Evolutionary conservation across 1,284 basidiomycete species (phyloP).

Genomic region (Trametes polyzona): DNA sequence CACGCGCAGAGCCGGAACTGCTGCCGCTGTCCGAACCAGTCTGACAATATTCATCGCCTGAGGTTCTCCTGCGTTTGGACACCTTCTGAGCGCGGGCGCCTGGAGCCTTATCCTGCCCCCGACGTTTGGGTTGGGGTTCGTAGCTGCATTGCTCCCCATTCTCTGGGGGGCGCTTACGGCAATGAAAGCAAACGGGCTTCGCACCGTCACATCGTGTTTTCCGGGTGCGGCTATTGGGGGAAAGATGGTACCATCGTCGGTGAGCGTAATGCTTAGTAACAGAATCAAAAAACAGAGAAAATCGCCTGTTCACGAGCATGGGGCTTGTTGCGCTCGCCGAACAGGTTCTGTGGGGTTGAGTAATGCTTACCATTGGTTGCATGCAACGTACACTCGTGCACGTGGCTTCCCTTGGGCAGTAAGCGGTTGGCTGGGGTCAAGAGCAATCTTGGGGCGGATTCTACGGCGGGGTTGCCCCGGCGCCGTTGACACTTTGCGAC

Average conservation of each 20-base stretch:
- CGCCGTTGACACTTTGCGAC: background rate
- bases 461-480: conserved; percentile 10
- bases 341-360: background rate
- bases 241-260: background rate
- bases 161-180: conserved; percentile 49
- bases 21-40: conserved; percentile 5
- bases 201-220: conserved; percentile 82
- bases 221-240: conserved; percentile 56
- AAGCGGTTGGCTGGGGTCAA: conserved; percentile 69
- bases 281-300: background rate
- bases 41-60: background rate
- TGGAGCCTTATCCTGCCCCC: conserved; percentile 75
- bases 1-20: background rate
- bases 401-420: conserved; percentile 74
- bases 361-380: conserved; percentile 33
- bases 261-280: background rate
- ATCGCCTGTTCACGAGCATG: no score
- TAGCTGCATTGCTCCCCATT: conserved; percentile 44
- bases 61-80: conserved; percentile 2
- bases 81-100: conserved; percentile 62
- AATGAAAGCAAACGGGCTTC: conserved; percentile 73
- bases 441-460: conserved; percentile 50
- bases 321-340: no score
- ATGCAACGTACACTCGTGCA: conserved; percentile 75
- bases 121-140: conserved; percentile 68